Conservation (phyloP, 768 basidiomycete species). For the Lactarius hengduanensis region DNA sequence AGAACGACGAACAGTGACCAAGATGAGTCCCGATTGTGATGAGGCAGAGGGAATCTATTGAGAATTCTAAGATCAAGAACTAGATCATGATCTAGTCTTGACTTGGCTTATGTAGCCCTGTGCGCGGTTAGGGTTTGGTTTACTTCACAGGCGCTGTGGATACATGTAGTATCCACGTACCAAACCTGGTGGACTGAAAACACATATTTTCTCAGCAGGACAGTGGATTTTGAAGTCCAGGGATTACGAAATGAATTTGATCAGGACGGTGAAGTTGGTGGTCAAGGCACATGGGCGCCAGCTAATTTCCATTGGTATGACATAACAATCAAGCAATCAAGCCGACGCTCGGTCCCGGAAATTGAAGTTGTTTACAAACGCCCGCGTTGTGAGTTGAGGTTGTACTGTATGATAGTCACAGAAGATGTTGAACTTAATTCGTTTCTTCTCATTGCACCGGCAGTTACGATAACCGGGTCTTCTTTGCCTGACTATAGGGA, state of each 20-base stretch:
- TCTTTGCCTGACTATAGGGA: neutral
- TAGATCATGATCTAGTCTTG: neutral
- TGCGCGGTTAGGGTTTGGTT: neutral
- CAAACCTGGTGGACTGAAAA: neutral
- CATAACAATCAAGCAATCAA: neutral
- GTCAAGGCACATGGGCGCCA: neutral
- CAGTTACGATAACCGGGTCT: neutral
- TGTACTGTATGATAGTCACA: neutral
- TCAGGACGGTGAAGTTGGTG: neutral
- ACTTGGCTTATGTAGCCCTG: neutral
- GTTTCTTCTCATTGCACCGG: neutral
- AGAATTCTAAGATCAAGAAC: neutral
- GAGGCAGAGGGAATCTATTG: neutral
- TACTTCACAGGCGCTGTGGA: neutral
- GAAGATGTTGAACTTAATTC: neutral
- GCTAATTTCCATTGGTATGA: neutral
- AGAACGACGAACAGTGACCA: neutral
- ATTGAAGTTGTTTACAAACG: neutral
- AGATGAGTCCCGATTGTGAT: neutral
- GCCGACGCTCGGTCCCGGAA: neutral
- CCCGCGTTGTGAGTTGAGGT: neutral
- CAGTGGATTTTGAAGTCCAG: neutral
- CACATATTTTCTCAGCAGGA: neutral
- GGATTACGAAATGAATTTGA: neutral
- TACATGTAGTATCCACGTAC: neutral